Evolutionary conservation across 1,284 basidiomycete genomes (phyloP), one percentile per base, ranked within the genome.

Genomic region (Inonotus obliquus): DNA sequence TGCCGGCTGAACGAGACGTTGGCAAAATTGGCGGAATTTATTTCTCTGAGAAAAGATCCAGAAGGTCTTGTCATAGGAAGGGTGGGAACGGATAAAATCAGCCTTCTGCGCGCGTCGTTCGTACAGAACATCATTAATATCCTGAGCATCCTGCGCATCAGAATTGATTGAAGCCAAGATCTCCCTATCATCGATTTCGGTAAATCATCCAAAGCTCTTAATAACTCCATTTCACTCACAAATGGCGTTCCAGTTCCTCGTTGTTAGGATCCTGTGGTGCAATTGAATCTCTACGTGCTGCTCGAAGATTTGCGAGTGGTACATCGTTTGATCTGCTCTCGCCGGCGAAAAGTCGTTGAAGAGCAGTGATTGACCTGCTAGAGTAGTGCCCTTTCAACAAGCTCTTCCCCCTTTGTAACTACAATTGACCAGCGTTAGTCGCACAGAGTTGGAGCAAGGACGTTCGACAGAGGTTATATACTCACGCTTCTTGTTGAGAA

Each of bases 1-100:
- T 0, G 92, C 83, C 0, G 96, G 91, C 14, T 85, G 84, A 5
- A 96, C 93, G 35, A 97, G 73, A 60, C 83, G 85, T 75, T 99
- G 96, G 71, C 92, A 98, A 61, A 89, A 73, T 57, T 79, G 81
- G 0, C 96, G 88, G 47, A 97, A 54, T 2, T 76, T 74, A 67
- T 91, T 95, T 67, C 84, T 83, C 74, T 97, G 94, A 2, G 89
- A 86, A 71, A 98, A 91, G 9, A 97, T 66, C 88, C 93, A 98
- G 67, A 98, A 89, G 0, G 92, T 86, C 69, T 88, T 90, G 75
- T 98, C 96, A 69, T 92, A 99, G 0, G 88, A 85, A 0, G 96
- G 94, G 75, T 98, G 91, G 51, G 89, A 83, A 1, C 85, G 85
- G 66, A 98, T 97, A 71, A 97, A 94, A 66, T 93, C 91, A 0